Evolutionary conservation across 2,329 filamentous ascomycete species (phyloP).

Genomic region (Colletotrichum gigasporum): DNA sequence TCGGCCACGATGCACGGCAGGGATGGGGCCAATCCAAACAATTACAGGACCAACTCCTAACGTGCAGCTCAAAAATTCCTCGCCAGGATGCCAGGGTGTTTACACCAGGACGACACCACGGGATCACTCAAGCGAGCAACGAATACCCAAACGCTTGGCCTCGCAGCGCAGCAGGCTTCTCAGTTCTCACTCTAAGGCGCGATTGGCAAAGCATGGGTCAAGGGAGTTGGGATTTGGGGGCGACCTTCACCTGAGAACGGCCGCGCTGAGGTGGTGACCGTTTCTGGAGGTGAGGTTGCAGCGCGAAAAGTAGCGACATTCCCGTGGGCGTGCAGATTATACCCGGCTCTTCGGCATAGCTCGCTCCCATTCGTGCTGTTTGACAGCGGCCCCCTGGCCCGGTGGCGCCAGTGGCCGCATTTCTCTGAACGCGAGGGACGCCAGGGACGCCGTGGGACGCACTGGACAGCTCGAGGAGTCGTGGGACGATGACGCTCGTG

Average conservation of each 20-base stretch:
- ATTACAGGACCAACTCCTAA: slow-evolving; percentile 12
- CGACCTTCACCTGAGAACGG: not conserved
- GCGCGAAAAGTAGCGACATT: slow-evolving; percentile 25
- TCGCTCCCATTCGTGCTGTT: not conserved
- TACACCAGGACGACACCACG: not conserved
- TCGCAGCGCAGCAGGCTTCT: too few species aligned
- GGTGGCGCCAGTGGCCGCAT: slow-evolving; percentile 24
- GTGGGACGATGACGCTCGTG: slow-evolving; percentile 33
- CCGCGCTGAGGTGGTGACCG: slow-evolving; percentile 19
- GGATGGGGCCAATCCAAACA: slow-evolving; percentile 22
- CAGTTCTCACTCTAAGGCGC: not conserved
- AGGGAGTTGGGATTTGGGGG: not conserved
- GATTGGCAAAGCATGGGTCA: slow-evolving; percentile 3
- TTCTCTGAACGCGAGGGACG: slow-evolving; percentile 26
- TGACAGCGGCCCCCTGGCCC: slow-evolving; percentile 6
- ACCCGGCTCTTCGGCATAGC: slow-evolving; percentile 22
- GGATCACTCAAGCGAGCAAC: not conserved
- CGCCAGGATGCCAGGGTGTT: not conserved
- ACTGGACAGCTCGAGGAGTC: slow-evolving; percentile 17
- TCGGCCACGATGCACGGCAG: slow-evolving; percentile 13
- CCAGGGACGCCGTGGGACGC: slow-evolving; percentile 15
- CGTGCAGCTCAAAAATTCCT: slow-evolving; percentile 4
- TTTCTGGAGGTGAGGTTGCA: slow-evolving; percentile 22
- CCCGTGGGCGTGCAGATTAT: slow-evolving; percentile 14
- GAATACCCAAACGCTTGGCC: not conserved